Evolutionary conservation across 1,284 basidiomycete species (phyloP).

Genomic region (Rhodotorula sp.): DNA sequence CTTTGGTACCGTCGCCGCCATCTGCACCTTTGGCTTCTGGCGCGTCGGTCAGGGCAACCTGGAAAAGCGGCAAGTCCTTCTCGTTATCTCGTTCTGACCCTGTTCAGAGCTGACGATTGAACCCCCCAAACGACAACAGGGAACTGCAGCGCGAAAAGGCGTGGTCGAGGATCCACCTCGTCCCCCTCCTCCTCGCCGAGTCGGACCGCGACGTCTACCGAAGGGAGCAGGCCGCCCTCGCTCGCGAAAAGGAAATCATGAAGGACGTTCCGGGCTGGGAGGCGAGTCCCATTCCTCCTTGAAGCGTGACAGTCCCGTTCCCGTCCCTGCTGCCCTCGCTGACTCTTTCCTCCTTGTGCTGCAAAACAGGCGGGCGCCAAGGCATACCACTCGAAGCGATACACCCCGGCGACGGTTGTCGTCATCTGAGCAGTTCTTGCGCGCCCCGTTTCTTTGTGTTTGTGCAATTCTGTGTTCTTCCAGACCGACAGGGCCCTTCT

Average conservation of each 20-base stretch:
- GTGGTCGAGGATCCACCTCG: constrained; percentile 94
- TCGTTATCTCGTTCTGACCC: not conserved
- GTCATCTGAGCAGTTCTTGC: constrained; percentile 48
- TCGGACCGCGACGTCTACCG: constrained; percentile 58
- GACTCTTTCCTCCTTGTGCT: not conserved
- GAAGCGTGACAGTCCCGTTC: not conserved
- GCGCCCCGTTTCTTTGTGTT: not conserved
- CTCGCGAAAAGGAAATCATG: constrained; percentile 89
- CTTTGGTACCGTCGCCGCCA: constrained; percentile 76
- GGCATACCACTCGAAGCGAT: constrained; percentile 80
- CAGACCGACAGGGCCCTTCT: not conserved
- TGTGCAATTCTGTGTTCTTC: not conserved
- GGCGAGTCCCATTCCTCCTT: constrained; percentile 58
- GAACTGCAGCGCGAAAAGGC: constrained; percentile 90
- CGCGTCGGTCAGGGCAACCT: constrained; percentile 83
- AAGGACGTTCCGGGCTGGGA: constrained; percentile 92
- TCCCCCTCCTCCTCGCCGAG: constrained; percentile 61
- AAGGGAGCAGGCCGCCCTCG: constrained; percentile 73
- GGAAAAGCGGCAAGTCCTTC: constrained; percentile 76
- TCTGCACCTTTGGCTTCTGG: constrained; percentile 93
- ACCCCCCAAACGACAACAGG: constrained; percentile 54
- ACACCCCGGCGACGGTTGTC: constrained; percentile 61
- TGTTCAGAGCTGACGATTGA: too few species aligned
- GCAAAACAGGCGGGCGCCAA: constrained; percentile 66
- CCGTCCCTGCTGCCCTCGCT: not conserved